A percentile compares a stretch with the other conserved stretches of the same genome.
phyloP scores from a whole-genome alignment of 805 yeast genomes.

The Wickerhamomyces strasburgensis region DNA sequence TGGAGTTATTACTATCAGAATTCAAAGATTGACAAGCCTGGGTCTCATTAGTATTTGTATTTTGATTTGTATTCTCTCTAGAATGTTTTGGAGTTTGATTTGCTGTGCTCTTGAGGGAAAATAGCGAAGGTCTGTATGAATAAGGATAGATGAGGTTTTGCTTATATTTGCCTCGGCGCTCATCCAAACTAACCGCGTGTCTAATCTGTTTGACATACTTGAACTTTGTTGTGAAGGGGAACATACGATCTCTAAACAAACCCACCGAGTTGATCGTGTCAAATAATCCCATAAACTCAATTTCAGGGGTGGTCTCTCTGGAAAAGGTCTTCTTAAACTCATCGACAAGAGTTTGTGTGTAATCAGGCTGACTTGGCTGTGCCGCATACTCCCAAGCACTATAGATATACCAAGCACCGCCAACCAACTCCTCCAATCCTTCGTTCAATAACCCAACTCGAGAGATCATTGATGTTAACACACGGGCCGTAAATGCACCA shows the following conservation, averaged over 20 bases:
- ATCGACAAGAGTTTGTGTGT: slow-evolving; percentile 40
- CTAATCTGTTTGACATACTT: slow-evolving; percentile 52
- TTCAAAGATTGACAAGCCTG: background rate
- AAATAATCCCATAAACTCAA: slow-evolving; percentile 63
- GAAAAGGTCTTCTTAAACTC: slow-evolving; percentile 55
- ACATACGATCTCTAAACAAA: slow-evolving; percentile 47
- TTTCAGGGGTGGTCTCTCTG: slow-evolving; percentile 34
- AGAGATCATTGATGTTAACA: slow-evolving; percentile 61
- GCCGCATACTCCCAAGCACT: slow-evolving; percentile 55
- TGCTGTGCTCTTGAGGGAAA: slow-evolving; percentile 17
- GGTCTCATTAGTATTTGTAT: background rate
- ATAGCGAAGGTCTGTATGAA: slow-evolving; percentile 31
- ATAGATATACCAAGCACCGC: slow-evolving; percentile 61
- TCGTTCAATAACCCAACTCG: slow-evolving; percentile 52
- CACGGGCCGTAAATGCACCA: slow-evolving; percentile 64
- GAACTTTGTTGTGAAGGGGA: slow-evolving; percentile 51
- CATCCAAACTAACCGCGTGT: slow-evolving; percentile 66
- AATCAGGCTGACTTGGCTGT: slow-evolving; percentile 44
- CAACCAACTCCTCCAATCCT: slow-evolving; percentile 52
- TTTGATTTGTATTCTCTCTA: background rate
- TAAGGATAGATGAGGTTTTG: slow-evolving; percentile 48
- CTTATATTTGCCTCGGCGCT: slow-evolving; percentile 57
- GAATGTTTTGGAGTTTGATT: background rate
- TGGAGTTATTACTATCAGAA: slow-evolving; percentile 2
- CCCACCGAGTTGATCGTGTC: slow-evolving; percentile 71